Base-by-base conservation (phyloP, 768 basidiomycete species). In the Lactarius indigo region DNA sequence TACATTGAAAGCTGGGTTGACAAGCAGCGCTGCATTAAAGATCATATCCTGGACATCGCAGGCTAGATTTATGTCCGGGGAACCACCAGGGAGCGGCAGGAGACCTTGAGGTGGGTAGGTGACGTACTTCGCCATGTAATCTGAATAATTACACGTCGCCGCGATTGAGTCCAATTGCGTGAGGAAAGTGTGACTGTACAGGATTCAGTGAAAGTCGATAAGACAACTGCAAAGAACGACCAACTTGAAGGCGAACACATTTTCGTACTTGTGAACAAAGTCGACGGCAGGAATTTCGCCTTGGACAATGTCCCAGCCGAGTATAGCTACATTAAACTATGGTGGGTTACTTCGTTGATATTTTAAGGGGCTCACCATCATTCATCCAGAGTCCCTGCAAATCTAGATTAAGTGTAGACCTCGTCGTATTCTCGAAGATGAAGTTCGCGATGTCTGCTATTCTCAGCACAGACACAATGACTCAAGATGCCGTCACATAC, bases 1-100 rank as follows among this genome's bases (percentile, higher is more conserved):
- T 8, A 90, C 81, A 69, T 92, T 81, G 78, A 92, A 92, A 0
- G 87, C 89, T 0, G 90, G 91, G 71, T 92, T 91, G 69, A 89
- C 76, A 3, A 76, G 61, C 26, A 90, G 68, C 0, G 90, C 85
- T 0, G 83, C 87, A 23, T 86, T 75, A 72, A 89, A 85, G 61
- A 92, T 86, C 41, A 79, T 76, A 30, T 83, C 80, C 90, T 88
- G 91, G 1, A 90, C 74, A 71, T 90, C 86, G 69, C 91, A 92
- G 26, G 82, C 86, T 9, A 69, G 73, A 37, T 82, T 81, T 0
- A 73, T 76, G 10, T 78, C 74, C 0, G 79, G 78, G 0, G 84
- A 84, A n/a, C 76, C 80, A 8, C 86, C 86, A 0, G 90, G 90
- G 0, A 92, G 80, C 18, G 90, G 90, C 26, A 92, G 81, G 2